Percentiles rank a stretch among this genome's conserved stretches.
Evolutionary conservation across 176 grass and related monocot genomes (phyloP).

Genomic region (Lolium rigidum): DNA sequence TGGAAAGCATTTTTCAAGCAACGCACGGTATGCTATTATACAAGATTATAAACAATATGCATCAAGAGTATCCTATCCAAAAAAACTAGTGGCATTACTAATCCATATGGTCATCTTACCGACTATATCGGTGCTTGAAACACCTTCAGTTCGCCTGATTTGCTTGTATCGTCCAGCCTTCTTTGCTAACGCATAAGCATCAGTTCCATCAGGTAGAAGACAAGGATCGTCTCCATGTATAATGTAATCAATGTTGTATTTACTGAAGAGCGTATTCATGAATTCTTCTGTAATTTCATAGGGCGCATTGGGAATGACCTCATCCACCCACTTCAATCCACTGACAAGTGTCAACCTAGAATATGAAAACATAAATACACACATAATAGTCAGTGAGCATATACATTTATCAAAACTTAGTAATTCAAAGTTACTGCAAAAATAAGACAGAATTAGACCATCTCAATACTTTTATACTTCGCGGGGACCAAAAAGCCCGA

Average conservation of each 20-base stretch:
- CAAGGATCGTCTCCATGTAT: slow-evolving; percentile 98
- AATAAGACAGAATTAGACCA: neutral
- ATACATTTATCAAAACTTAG: neutral
- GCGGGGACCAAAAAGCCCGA: neutral
- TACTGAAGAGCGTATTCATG: slow-evolving; percentile 90
- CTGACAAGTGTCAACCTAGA: slow-evolving; percentile 81
- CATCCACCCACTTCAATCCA: slow-evolving; percentile 94
- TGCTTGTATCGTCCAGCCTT: slow-evolving; percentile 92
- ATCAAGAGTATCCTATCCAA: neutral
- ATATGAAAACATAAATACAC: slow-evolving; percentile 18
- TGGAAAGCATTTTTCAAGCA: slow-evolving; percentile 27
- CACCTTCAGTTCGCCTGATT: slow-evolving; percentile 92
- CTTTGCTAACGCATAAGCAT: slow-evolving; percentile 86
- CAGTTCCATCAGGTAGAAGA: slow-evolving; percentile 82
- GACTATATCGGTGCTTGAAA: slow-evolving; percentile 91
- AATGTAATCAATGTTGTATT: slow-evolving; percentile 84
- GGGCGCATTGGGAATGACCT: slow-evolving; percentile 78
- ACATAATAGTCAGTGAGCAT: neutral
- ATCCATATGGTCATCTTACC: slow-evolving; percentile 54
- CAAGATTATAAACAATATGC: slow-evolving; percentile 3
- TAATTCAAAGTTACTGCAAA: neutral
- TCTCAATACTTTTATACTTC: neutral
- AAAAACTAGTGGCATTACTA: slow-evolving; percentile 10
- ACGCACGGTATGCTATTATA: neutral
- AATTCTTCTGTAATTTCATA: slow-evolving; percentile 94